Evolutionary conservation across 495 filamentous ascomycete species (phyloP), one percentile per base, ranked within the genome.

Genomic region (Tetracladium setigerum): DNA sequence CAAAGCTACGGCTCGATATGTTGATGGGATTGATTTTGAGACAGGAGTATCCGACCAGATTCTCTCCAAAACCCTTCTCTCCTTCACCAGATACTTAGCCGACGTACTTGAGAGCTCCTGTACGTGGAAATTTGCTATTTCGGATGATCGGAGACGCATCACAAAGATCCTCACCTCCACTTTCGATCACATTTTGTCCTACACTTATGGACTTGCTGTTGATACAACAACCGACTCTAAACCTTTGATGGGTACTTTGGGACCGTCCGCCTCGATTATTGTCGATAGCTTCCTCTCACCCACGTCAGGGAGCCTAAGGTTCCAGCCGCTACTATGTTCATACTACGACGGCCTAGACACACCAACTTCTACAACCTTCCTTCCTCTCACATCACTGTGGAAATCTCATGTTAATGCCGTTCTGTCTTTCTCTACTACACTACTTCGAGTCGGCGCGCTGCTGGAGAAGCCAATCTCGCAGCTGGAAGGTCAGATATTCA

Each of bases 91-190:
- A 49, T 78, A 79, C 10, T 71, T 85, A 56, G 70, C 89, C 22
- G 89, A 95, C 57, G 74, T 94, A 7, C 86, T 87, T 56, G 86
- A 91, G 66, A 87, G 82, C 62, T 84, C 79, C 14, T 74, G 73
- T 15, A 86, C 78, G 5, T 97, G 90, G 94, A 84, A 80, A 55
- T 95, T 94, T 59, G 71, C 72, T 10, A 71, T 76, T 4, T 70
- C 76, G 14, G 70, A 81, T 22, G 79, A 90, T 42, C 78, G 81
- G 41, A 73, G 83, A 50, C 49, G 71, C 11, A 40, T 80, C 37
- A 50, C 75, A 60, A 22, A 67, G 53, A 57, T 75, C 22, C 66
- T 96, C 19, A 74, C 83, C 7, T 69, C 60, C 6, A 76, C 79
- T 15, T 87, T 96, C 59, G 72, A 83, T 51, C 79, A 73, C 15